Evolutionary conservation across 192 early-diverging fungal genomes (phyloP).

Genomic region (Entomortierella beljakovae): DNA sequence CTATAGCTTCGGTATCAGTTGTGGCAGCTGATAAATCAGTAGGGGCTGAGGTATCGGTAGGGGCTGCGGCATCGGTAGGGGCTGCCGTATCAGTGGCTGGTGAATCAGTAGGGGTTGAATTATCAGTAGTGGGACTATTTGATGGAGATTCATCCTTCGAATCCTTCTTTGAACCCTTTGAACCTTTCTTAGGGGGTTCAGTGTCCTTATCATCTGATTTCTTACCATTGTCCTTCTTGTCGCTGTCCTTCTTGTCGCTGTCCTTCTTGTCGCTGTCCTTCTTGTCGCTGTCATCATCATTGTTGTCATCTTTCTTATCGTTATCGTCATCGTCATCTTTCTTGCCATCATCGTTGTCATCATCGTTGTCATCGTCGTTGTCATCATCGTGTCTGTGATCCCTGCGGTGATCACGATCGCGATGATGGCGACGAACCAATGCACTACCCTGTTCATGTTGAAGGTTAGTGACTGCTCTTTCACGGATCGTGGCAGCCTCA

Average conservation of each 20-base stretch:
- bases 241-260: not conserved
- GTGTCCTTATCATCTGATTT: not conserved
- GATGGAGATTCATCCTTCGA: too few species aligned
- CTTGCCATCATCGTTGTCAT: not conserved
- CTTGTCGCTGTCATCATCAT: not conserved
- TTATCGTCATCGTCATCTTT: not conserved
- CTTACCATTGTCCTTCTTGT: not conserved
- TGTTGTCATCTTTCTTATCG: not conserved
- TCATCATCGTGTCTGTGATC: not conserved
- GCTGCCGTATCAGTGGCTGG: too few species aligned
- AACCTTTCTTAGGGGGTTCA: not conserved
- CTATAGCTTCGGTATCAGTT: not conserved
- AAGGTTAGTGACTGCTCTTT: not conserved
- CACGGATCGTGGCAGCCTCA: not conserved
- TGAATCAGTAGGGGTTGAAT: too few species aligned
- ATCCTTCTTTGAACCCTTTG: not conserved
- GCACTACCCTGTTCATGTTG: not conserved
- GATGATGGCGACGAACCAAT: constrained; percentile 25
- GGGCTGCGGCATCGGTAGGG: too few species aligned
- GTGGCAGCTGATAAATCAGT: too few species aligned
- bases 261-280: not conserved
- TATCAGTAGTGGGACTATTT: too few species aligned
- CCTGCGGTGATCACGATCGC: not conserved
- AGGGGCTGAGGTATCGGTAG: too few species aligned
- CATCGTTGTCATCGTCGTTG: not conserved